Evolutionary conservation across 2,329 filamentous ascomycete species (phyloP).

Genomic region (Verticillium nonalfalfae): DNA sequence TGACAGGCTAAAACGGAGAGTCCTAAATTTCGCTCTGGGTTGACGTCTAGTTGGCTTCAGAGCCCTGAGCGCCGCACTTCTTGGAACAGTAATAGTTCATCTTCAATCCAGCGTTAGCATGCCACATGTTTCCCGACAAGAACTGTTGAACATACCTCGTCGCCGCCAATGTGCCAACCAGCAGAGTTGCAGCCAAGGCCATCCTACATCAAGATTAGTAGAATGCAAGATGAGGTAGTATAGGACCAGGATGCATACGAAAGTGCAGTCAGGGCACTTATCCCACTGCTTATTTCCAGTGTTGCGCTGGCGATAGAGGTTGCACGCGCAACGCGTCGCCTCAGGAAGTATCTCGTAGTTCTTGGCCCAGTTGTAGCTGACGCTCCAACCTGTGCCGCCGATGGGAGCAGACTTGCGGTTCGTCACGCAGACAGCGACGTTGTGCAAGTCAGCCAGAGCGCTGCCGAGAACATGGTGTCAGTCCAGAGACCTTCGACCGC

Average conservation of each 20-base stretch:
- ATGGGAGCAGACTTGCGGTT: neutral
- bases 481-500: neutral
- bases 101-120: neutral
- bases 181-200: constrained; percentile 7
- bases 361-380: constrained; percentile 4
- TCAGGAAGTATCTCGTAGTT: constrained; percentile 4
- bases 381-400: constrained; percentile 5
- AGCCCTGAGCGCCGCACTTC: constrained; percentile 9
- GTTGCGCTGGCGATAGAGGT: constrained; percentile 9
- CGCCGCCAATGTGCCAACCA: constrained; percentile 9
- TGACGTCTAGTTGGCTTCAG: constrained; percentile 5
- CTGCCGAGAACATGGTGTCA: neutral
- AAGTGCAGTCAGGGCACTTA: constrained; percentile 11
- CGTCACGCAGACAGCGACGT: neutral
- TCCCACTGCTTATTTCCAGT: constrained; percentile 13
- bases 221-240: neutral
- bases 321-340: constrained; percentile 9
- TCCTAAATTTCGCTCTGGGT: too few relatives aligned
- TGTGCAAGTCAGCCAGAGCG: constrained; percentile 1
- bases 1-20: too few relatives aligned
- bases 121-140: neutral
- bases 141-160: constrained; percentile 1
- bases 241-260: neutral
- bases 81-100: constrained; percentile 12
- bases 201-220: neutral